Conservation (phyloP, 352 stramenopile species). For the Phytophthora citricola region DNA sequence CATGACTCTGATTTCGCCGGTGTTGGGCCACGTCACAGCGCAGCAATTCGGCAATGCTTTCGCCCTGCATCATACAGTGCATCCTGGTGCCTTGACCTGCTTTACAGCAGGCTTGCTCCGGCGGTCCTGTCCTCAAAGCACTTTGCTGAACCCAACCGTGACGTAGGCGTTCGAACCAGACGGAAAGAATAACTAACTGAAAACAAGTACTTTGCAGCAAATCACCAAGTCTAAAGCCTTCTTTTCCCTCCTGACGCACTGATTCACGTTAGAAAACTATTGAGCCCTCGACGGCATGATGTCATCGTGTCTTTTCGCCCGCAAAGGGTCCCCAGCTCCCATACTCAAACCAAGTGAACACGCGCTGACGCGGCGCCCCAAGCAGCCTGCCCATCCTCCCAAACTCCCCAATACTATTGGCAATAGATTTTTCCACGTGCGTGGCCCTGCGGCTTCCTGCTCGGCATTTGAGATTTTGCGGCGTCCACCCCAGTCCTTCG, state of each 20-base stretch:
- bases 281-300: conserved; percentile 34
- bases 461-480: conserved; percentile 54
- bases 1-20: conserved; percentile 35
- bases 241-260: neutral
- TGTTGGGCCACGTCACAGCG: conserved; percentile 24
- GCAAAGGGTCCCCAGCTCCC: conserved; percentile 4
- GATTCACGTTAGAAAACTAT: conserved; percentile 1
- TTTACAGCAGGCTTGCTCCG: conserved; percentile 2
- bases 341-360: conserved; percentile 34
- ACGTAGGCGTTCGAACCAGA: conserved; percentile 5
- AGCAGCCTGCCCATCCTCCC: conserved; percentile 15
- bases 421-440: conserved; percentile 13
- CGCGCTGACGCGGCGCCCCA: conserved; percentile 22
- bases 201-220: neutral
- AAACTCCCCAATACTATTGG: too few species aligned
- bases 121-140: conserved; percentile 8
- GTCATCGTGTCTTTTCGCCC: conserved; percentile 37
- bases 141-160: conserved; percentile 3
- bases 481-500: conserved; percentile 27
- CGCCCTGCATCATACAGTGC: neutral
- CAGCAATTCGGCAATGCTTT: neutral
- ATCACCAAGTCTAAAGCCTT: neutral
- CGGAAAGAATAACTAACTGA: conserved; percentile 2
- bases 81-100: conserved; percentile 1
- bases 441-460: neutral